Evolutionary conservation across 148 eudicot species (phyloP), one percentile per base, ranked within the genome.

Genomic region (Persicaria maculosa): DNA sequence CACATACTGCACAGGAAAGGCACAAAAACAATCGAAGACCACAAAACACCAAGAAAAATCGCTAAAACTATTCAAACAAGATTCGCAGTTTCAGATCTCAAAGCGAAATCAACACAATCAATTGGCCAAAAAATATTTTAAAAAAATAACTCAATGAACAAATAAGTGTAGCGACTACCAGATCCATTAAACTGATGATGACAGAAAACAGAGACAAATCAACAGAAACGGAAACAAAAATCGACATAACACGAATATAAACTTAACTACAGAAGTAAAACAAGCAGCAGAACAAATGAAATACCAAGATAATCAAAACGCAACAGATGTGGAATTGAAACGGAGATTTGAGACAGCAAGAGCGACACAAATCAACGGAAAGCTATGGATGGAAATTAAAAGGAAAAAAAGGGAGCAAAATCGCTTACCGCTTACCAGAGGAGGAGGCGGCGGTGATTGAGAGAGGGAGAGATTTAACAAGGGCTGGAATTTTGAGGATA

Each of bases 391-490:
- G 1, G 40, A 31, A 31, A 31, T 31, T 31, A 31, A 31, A 1
- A 31, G 40, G 40, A 59, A 59, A 14, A 6, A 22, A 40, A 59
- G 0, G 9, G 9, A 4, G 62, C 7, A 57, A 4, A 19, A 19
- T 7, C 9, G 16, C 40, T 59, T 59, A 20, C 67, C 67, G 67
- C 67, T 59, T 22, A 59, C 67, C 67, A 25, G 36, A 59, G 43
- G n/a, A 59, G 43, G 67, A 25, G 67, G 67, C 67, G 67, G 67
- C 67, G 67, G 9, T n/a, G n/a, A n/a, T n/a, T n/a, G n/a, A n/a
- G n/a, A n/a, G n/a, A n/a, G n/a, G n/a, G n/a, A n/a, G n/a, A n/a
- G 22, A 20, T 20, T 20, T 20, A 20, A 20, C 22, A 20, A 20
- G 22, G 22, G 22, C 22, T 20, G 22, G 22, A 20, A 20, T 20